Conservation (phyloP, 177 flowering plant species). For the Telopea speciosissima region DNA sequence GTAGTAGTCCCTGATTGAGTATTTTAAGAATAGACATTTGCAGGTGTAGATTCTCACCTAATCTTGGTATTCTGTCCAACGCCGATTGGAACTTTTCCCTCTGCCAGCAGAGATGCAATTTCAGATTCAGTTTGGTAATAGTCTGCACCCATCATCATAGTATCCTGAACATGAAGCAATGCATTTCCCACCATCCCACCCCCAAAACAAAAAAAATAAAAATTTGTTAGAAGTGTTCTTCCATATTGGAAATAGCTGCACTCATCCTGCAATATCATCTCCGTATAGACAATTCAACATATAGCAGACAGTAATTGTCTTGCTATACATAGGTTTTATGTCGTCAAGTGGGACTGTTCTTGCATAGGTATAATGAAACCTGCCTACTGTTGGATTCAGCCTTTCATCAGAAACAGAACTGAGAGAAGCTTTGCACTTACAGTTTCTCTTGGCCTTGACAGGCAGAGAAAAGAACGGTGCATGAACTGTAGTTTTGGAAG, state of each 20-base stretch:
- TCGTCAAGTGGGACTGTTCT: neutral
- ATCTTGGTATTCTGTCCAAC: slow-evolving; percentile 89
- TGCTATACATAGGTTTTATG: neutral
- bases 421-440: neutral
- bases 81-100: slow-evolving; percentile 94
- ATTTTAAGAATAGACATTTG: too few relatives aligned
- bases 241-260: too few relatives aligned
- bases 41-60: slow-evolving; percentile 34
- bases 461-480: too few relatives aligned
- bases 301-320: neutral
- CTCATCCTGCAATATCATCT: neutral
- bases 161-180: slow-evolving; percentile 49
- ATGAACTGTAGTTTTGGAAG: neutral
- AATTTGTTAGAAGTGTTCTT: too few relatives aligned
- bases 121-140: slow-evolving; percentile 93
- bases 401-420: neutral
- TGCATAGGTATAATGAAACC: too few relatives aligned
- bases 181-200: neutral
- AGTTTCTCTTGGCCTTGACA: neutral
- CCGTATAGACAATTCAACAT: neutral
- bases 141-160: slow-evolving; percentile 99
- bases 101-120: slow-evolving; percentile 78
- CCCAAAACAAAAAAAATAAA: neutral
- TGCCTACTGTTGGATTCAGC: neutral
- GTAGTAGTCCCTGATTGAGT: too few relatives aligned